phyloP scores from a whole-genome alignment of 441 rosid genomes.

The Pelargonium fulgidum region DNA sequence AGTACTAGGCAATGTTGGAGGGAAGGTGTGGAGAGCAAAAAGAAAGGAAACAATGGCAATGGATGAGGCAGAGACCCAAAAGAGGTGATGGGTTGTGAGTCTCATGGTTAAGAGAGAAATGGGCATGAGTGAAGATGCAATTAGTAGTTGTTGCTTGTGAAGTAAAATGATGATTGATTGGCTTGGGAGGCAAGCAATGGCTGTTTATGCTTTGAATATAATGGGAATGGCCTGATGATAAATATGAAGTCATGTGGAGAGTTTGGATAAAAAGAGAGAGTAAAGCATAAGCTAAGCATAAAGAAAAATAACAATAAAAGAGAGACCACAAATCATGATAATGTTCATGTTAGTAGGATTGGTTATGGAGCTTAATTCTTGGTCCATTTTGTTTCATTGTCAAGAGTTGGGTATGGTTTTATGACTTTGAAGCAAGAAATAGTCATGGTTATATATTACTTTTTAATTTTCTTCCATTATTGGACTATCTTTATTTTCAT shows the following conservation, averaged over 20 bases:
- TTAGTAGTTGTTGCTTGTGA: too few relatives aligned
- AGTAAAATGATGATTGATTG: slow-evolving; percentile 22
- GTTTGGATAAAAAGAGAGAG: neutral
- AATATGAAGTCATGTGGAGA: slow-evolving; percentile 16
- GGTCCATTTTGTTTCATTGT: too few relatives aligned
- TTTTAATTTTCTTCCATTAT: too few relatives aligned
- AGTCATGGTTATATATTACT: neutral
- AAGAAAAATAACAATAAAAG: neutral
- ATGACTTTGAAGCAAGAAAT: neutral
- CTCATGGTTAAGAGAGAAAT: slow-evolving; percentile 22
- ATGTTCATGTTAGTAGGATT: too few relatives aligned
- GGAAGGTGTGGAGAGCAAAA: slow-evolving; percentile 20
- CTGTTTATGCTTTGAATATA: slow-evolving; percentile 7
- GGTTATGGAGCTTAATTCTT: too few relatives aligned
- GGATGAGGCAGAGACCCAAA: slow-evolving; percentile 33
- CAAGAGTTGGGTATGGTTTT: too few relatives aligned
- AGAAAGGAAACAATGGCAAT: slow-evolving; percentile 33
- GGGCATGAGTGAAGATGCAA: too few relatives aligned
- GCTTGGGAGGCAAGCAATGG: slow-evolving; percentile 45
- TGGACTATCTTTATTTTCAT: too few relatives aligned
- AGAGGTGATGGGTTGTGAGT: slow-evolving; percentile 22
- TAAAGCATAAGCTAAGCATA: neutral
- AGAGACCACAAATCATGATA: neutral
- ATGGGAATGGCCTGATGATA: neutral
- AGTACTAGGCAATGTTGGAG: slow-evolving; percentile 5